phyloP scores from a whole-genome alignment of 257 asterid genomes.

The Forsythia suspensa region DNA sequence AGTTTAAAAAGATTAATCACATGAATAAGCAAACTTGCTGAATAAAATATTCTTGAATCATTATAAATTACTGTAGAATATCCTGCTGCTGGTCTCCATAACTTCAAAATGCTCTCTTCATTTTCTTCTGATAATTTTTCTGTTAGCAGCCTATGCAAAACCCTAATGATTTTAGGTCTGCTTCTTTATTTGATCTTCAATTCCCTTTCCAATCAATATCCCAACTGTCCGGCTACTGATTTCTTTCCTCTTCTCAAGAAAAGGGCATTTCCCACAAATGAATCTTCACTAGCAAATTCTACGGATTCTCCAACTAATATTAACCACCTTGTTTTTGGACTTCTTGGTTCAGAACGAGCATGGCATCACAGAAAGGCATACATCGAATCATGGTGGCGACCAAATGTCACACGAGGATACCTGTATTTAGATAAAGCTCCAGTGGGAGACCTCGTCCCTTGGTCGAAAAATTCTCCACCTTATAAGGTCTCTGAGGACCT shows the following conservation, averaged over 20 bases:
- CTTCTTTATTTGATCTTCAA: conserved; percentile 26
- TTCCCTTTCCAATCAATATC: conserved; percentile 31
- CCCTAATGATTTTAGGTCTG: conserved; percentile 23
- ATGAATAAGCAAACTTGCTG: background rate
- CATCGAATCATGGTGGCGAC: conserved; percentile 76
- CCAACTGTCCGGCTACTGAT: conserved; percentile 33
- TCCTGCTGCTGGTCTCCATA: background rate
- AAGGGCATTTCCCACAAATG: background rate
- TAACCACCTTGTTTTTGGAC: conserved; percentile 53
- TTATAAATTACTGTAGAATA: background rate
- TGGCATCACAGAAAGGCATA: conserved; percentile 48
- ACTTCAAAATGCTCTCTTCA: background rate
- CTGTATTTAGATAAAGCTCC: conserved; percentile 54
- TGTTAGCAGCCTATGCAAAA: conserved; percentile 28
- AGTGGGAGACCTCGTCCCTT: conserved; percentile 37
- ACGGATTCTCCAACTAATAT: conserved; percentile 30
- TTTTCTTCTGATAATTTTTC: background rate
- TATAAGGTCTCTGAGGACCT: conserved; percentile 46
- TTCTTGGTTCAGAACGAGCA: conserved; percentile 51
- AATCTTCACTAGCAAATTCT: background rate
- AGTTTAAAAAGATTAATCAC: background rate
- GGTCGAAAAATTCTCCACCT: conserved; percentile 62
- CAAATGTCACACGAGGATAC: conserved; percentile 49
- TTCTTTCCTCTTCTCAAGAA: conserved; percentile 20
- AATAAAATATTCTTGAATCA: background rate